Conservation (phyloP, 345 rosid species). For the Linum lewisii region DNA sequence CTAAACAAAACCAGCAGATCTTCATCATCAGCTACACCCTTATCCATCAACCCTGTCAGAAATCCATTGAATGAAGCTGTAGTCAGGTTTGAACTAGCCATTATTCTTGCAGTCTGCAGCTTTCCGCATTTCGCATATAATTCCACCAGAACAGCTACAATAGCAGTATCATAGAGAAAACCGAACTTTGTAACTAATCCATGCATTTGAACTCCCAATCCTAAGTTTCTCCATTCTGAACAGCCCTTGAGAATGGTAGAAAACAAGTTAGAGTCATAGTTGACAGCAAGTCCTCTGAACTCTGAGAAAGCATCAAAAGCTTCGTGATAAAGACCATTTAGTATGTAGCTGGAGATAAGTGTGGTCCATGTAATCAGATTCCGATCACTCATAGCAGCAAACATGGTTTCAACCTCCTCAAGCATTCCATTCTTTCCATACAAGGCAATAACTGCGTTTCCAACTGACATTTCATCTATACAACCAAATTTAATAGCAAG, state of each 20-base stretch:
- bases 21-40: constrained; percentile 12
- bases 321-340: constrained; percentile 23
- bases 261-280: constrained; percentile 6
- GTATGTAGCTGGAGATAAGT: constrained; percentile 30
- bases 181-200: constrained; percentile 2
- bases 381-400: constrained; percentile 21
- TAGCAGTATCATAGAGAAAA: constrained; percentile 12
- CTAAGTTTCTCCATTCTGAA: constrained; percentile 17
- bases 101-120: constrained; percentile 16
- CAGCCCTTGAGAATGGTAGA: constrained; percentile 3
- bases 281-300: constrained; percentile 22
- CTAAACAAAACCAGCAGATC: constrained; percentile 21
- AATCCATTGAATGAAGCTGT: constrained; percentile 24
- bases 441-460: constrained; percentile 29
- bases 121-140: constrained; percentile 41
- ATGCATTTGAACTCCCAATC: constrained; percentile 20
- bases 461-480: constrained; percentile 19
- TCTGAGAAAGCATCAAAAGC: constrained; percentile 19
- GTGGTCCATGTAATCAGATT: constrained; percentile 41
- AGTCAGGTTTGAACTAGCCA: constrained; percentile 10
- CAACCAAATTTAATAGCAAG: constrained; percentile 22
- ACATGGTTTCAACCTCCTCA: constrained; percentile 24
- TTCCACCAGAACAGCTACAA: constrained; percentile 33
- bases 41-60: constrained; percentile 19
- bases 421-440: constrained; percentile 23